Evolutionary conservation across 768 basidiomycete species (phyloP).

Genomic region (Pulveroboletus sp.): DNA sequence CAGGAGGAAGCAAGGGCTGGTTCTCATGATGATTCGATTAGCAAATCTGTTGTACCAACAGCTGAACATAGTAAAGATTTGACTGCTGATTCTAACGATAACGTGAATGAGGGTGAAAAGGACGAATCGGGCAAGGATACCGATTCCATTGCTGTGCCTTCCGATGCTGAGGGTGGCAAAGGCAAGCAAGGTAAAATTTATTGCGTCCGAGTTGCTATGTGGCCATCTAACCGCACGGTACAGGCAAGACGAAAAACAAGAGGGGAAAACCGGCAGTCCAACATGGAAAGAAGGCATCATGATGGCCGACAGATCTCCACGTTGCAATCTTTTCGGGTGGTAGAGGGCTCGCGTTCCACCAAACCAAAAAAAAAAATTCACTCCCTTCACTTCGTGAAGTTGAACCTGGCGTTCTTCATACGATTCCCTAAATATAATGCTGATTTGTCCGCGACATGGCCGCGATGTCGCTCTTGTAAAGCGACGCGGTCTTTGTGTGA

Average conservation of each 20-base stretch:
- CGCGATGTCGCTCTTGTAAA: slow-evolving; percentile 4
- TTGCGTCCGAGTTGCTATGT: neutral
- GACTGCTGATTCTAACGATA: slow-evolving; percentile 19
- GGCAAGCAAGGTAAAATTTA: slow-evolving; percentile 14
- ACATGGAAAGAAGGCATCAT: neutral
- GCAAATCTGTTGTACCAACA: slow-evolving; percentile 27
- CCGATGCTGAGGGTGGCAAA: slow-evolving; percentile 21
- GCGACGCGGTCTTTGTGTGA: slow-evolving; percentile 1
- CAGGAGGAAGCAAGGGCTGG: slow-evolving; percentile 14
- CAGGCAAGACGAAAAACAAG: slow-evolving; percentile 1
- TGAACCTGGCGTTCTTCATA: slow-evolving; percentile 20
- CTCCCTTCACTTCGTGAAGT: neutral
- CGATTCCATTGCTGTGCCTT: slow-evolving; percentile 9
- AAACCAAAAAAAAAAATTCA: slow-evolving; percentile 3
- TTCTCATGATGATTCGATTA: slow-evolving; percentile 15
- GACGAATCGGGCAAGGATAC: slow-evolving; percentile 27
- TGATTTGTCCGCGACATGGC: slow-evolving; percentile 9
- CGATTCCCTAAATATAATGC: slow-evolving; percentile 1
- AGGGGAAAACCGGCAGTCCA: neutral
- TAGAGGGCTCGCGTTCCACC: neutral
- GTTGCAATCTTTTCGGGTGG: neutral
- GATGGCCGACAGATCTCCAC: neutral
- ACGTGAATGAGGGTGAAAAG: slow-evolving; percentile 24
- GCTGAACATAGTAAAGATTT: slow-evolving; percentile 25
- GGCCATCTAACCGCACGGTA: slow-evolving; percentile 8